Evolutionary conservation across 805 yeast genomes (phyloP).

Genomic region (Candida xiaguanensis): DNA sequence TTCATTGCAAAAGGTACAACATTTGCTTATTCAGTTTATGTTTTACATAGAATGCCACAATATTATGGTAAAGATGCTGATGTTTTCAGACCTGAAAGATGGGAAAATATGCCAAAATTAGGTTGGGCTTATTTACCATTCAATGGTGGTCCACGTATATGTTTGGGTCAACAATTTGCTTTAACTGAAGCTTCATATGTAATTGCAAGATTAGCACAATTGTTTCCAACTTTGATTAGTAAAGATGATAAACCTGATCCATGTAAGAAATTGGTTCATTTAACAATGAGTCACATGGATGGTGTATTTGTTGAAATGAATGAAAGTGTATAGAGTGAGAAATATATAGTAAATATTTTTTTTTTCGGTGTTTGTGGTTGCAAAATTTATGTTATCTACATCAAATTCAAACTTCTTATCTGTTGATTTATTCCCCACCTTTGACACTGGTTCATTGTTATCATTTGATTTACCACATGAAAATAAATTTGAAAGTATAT

Average conservation of each 20-base stretch:
- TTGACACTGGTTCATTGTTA: background rate
- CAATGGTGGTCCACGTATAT: constrained; percentile 55
- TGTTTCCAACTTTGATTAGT: constrained; percentile 15
- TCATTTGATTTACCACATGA: background rate
- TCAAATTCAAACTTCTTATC: background rate
- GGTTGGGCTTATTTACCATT: constrained; percentile 52
- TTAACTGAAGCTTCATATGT: constrained; percentile 51
- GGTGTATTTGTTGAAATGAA: constrained; percentile 11
- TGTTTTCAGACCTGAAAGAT: constrained; percentile 36
- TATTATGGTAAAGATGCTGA: constrained; percentile 33
- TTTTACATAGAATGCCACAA: constrained; percentile 19
- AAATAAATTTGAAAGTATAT: background rate
- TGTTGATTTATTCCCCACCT: background rate
- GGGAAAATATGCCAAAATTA: constrained; percentile 31
- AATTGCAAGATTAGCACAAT: constrained; percentile 29
- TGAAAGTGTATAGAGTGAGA: background rate
- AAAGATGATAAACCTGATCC: constrained; percentile 18
- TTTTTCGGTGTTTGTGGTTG: background rate
- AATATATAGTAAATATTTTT: background rate
- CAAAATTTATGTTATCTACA: background rate
- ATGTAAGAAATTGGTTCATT: constrained; percentile 24
- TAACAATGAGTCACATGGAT: constrained; percentile 24
- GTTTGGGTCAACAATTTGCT: constrained; percentile 56
- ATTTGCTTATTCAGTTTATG: constrained; percentile 17
- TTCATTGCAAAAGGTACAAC: constrained; percentile 17